Conservation (phyloP, 257 asterid genomes). For the Vinca minor region DNA sequence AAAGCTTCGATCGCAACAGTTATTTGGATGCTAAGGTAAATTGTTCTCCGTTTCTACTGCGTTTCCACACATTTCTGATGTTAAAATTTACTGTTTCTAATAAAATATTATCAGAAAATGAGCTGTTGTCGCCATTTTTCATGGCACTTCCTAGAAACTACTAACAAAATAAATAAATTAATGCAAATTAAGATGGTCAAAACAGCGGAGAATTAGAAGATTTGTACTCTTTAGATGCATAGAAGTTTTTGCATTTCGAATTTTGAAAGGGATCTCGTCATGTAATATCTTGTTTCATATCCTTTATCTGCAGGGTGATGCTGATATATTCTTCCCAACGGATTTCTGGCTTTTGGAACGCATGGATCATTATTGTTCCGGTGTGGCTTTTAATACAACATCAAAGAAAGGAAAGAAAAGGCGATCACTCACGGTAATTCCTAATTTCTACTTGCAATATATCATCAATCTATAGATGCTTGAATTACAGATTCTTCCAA, state of each 20-base stretch:
- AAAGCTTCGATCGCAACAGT: slow-evolving; percentile 56
- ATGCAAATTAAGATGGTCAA: background rate
- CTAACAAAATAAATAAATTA: background rate
- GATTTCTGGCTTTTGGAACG: slow-evolving; percentile 83
- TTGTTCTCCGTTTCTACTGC: slow-evolving; percentile 1
- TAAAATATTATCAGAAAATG: background rate
- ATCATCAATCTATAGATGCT: background rate
- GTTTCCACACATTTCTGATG: background rate
- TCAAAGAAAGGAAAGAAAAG: slow-evolving; percentile 76
- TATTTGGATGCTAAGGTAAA: slow-evolving; percentile 85
- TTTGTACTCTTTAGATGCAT: too few relatives aligned
- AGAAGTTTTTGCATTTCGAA: too few relatives aligned
- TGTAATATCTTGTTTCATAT: background rate
- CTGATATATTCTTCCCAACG: slow-evolving; percentile 96
- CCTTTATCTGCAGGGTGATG: slow-evolving; percentile 63
- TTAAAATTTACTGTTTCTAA: background rate
- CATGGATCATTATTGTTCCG: slow-evolving; percentile 85
- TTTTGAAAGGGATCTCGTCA: too few relatives aligned
- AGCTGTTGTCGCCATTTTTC: background rate
- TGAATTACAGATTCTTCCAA: too few relatives aligned
- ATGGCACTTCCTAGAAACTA: background rate
- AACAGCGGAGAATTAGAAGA: background rate
- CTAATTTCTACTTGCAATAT: slow-evolving; percentile 15
- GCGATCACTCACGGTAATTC: slow-evolving; percentile 64
- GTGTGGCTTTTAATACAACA: slow-evolving; percentile 49